A percentile compares a stretch with the other conserved stretches of the same genome.
phyloP scores from a whole-genome alignment of 345 rosid species.

The Arabidopsis thaliana region TAIR10.1 NC_003070.9:24870001-24870500 shows the following conservation, averaged over 20 bases:
- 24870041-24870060: slow-evolving; percentile 36
- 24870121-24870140: slow-evolving; percentile 32
- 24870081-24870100: slow-evolving; percentile 53
- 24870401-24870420: slow-evolving; percentile 31
- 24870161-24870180: slow-evolving; percentile 36
- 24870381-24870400: slow-evolving; percentile 56
- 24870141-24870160: slow-evolving; percentile 47
- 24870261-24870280: slow-evolving; percentile 42
- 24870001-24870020: slow-evolving; percentile 28
- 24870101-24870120: slow-evolving; percentile 46
- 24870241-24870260: slow-evolving; percentile 46
- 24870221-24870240: slow-evolving; percentile 42
- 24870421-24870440: slow-evolving; percentile 4
- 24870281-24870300: slow-evolving; percentile 47
- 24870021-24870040: slow-evolving; percentile 38
- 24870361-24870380: slow-evolving; percentile 59
- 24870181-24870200: slow-evolving; percentile 48
- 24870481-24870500: slow-evolving; percentile 22
- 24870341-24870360: slow-evolving; percentile 41
- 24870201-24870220: slow-evolving; percentile 46
- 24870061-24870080: slow-evolving; percentile 40
- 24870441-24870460: neutral
- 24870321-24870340: slow-evolving; percentile 49
- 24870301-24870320: slow-evolving; percentile 44
- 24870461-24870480: slow-evolving; percentile 6